A percentile compares a stretch with the other conserved stretches of the same genome.
phyloP scores from a whole-genome alignment of 2,329 filamentous ascomycete genomes.

The Penicillium sp. region DNA sequence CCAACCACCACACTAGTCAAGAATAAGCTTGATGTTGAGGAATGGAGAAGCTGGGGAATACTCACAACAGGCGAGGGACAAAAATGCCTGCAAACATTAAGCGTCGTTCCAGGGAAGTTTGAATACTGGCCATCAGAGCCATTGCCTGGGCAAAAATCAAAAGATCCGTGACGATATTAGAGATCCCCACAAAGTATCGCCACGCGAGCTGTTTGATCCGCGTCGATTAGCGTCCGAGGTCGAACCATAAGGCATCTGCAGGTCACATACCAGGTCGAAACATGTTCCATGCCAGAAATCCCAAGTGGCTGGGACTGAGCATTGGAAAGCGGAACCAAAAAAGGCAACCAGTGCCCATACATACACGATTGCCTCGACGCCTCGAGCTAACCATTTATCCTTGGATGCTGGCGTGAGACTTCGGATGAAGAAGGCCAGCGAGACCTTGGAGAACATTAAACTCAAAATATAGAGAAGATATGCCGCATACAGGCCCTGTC shows the following conservation, averaged over 20 bases:
- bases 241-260: too few species aligned
- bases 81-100: background rate
- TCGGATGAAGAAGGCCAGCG: slow-evolving; percentile 22
- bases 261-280: slow-evolving; percentile 17
- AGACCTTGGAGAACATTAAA: slow-evolving; percentile 23
- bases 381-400: slow-evolving; percentile 9
- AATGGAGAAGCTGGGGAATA: too few species aligned
- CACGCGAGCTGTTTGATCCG: too few species aligned
- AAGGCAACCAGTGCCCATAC: slow-evolving; percentile 16
- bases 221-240: too few species aligned
- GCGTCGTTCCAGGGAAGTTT: background rate
- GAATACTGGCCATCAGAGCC: background rate
- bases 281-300: slow-evolving; percentile 19
- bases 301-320: slow-evolving; percentile 15
- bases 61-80: background rate
- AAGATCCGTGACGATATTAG: too few species aligned
- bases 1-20: background rate
- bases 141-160: too few species aligned
- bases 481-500: slow-evolving; percentile 21
- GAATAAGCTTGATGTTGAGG: background rate
- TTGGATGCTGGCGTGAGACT: slow-evolving; percentile 18
- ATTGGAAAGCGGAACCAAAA: slow-evolving; percentile 20
- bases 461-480: slow-evolving; percentile 20
- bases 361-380: slow-evolving; percentile 11
- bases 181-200: too few species aligned